phyloP scores from a whole-genome alignment of 2,329 filamentous ascomycete genomes.

The Blastomyces parvus region DNA sequence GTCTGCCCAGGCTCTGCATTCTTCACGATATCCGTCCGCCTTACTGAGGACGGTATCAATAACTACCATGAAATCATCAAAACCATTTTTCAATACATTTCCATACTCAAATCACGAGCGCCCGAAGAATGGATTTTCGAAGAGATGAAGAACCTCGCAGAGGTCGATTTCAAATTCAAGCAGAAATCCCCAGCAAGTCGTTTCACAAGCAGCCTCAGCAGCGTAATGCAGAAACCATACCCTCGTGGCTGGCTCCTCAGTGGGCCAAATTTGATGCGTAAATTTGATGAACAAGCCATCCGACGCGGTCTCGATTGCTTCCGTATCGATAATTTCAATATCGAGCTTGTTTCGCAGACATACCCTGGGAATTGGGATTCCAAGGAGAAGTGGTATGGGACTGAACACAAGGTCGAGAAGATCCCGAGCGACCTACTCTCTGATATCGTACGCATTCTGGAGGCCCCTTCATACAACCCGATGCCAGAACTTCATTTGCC shows the following conservation, averaged over 20 bases:
- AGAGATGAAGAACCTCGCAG: conserved; percentile 79
- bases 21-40: conserved; percentile 66
- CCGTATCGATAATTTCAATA: conserved; percentile 78
- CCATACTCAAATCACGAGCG: conserved; percentile 67
- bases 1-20: conserved; percentile 72
- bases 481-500: conserved; percentile 71
- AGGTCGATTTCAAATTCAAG: conserved; percentile 90
- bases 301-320: conserved; percentile 62
- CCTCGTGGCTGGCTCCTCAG: conserved; percentile 83
- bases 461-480: conserved; percentile 49
- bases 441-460: conserved; percentile 57
- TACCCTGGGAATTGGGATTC: conserved; percentile 75
- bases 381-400: conserved; percentile 97
- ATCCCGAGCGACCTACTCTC: conserved; percentile 66
- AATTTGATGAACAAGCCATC: conserved; percentile 72
- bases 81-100: conserved; percentile 82
- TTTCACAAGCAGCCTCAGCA: conserved; percentile 76
- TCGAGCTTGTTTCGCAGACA: conserved; percentile 72
- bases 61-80: conserved; percentile 75
- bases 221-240: conserved; percentile 83
- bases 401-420: conserved; percentile 76
- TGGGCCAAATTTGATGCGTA: conserved; percentile 63
- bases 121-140: conserved; percentile 91
- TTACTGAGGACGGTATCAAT: conserved; percentile 77
- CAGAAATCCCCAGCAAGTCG: conserved; percentile 84